Base-by-base conservation (phyloP, 192 early-diverging fungal species). In the Physocladia obscura region DNA sequence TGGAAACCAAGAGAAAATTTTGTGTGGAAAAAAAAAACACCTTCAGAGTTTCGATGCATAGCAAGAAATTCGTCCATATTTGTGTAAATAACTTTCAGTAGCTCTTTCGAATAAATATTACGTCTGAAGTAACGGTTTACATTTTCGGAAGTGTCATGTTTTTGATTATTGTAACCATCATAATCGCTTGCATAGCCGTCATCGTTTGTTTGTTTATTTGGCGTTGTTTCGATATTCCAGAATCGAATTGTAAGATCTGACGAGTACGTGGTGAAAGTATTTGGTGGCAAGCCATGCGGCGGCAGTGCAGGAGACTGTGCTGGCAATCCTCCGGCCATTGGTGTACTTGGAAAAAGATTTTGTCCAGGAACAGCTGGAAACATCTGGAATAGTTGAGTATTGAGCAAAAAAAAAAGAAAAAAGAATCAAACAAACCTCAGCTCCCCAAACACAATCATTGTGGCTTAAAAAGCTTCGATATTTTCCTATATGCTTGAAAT, bases 361-460 rank as follows among this genome's bases (percentile, higher is more conserved):
- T 52, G 32, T 24, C 55, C 49, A 6, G 30, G 35, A 2, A 29
- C 13, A 31, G 24, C 15, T 5, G 82, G 82, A 26, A 85, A 24
- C 72, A 86, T 75, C 79, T 85, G 49, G 27, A 11, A 2, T 4
- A 57, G 2, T 31, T 27, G 4, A 39, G 6, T 57, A n/a, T 44
- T 19, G 19, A n/a, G 40, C n/a, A n/a, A n/a, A n/a, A n/a, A n/a
- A n/a, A n/a, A n/a, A n/a, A n/a, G n/a, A n/a, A 44, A 44, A 44
- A 8, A 44, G n/a, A 13, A 44, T 44, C n/a, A 44, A 44, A 44
- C 40, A 44, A 84, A 91, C 89, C 85, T 93, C 89, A n/a, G 88
- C 85, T 17, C 92, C 92, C 90, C 90, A 93, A 11, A 93, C 82
- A 71, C 89, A 89, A 65, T 92, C 92, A 50, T 82, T 84, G 44